Evolutionary conservation across 176 grass and related monocot genomes (phyloP).

Genomic region (Musa schizocarpa): DNA sequence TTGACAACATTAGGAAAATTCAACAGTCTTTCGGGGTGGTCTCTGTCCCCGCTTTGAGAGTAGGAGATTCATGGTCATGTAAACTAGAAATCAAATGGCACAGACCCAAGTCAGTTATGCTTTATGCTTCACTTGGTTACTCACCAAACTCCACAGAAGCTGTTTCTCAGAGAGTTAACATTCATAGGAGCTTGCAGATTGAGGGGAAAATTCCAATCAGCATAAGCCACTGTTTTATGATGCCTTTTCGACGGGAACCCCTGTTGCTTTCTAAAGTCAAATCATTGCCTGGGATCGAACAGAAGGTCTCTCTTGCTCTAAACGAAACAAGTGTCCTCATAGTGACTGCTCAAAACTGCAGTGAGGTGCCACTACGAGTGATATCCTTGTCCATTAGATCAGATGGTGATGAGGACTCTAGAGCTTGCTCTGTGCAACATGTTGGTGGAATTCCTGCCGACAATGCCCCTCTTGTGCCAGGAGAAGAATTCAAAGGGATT

Average conservation of each 20-base stretch:
- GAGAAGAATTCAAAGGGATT: conserved; percentile 69
- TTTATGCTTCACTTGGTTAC: conserved; percentile 92
- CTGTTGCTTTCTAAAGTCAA: conserved; percentile 72
- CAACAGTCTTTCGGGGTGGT: conserved; percentile 83
- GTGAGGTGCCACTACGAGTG: conserved; percentile 64
- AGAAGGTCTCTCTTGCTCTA: conserved; percentile 58
- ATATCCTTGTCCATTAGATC: conserved; percentile 44
- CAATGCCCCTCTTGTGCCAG: conserved; percentile 44
- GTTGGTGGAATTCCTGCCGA: conserved; percentile 47
- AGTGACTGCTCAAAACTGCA: conserved; percentile 66
- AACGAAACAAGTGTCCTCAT: conserved; percentile 72
- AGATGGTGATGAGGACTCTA: conserved; percentile 19
- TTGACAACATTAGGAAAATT: conserved; percentile 75
- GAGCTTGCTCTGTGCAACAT: conserved; percentile 37
- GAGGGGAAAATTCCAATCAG: conserved; percentile 82
- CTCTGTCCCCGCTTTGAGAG: conserved; percentile 57
- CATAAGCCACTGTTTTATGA: conserved; percentile 58
- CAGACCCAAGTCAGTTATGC: conserved; percentile 76
- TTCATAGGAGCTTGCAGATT: conserved; percentile 89
- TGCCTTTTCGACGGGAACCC: conserved; percentile 78
- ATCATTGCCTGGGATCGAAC: conserved; percentile 35
- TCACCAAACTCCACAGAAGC: conserved; percentile 38
- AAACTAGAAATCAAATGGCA: conserved; percentile 95
- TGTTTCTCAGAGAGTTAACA: conserved; percentile 56
- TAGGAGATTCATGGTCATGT: conserved; percentile 71